Evolutionary conservation across 148 eudicot genomes (phyloP).

Genomic region (Drosera capensis): DNA sequence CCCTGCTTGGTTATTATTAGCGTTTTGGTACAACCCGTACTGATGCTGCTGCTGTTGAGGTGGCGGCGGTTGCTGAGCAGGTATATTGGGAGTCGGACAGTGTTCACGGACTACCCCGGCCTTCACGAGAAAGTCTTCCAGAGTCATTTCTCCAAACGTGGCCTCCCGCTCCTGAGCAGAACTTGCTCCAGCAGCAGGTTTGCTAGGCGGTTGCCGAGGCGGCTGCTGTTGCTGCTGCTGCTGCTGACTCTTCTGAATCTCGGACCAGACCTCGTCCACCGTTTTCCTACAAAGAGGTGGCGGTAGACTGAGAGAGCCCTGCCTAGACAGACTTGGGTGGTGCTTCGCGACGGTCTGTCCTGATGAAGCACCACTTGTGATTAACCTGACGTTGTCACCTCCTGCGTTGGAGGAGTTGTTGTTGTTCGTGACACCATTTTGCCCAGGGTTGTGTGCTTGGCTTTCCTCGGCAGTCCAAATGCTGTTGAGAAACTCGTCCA

Average conservation of each 20-base stretch:
- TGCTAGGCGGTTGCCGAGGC: background rate
- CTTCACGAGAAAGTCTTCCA: conserved; percentile 67
- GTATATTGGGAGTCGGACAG: background rate
- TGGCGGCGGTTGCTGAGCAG: conserved; percentile 9
- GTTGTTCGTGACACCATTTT: background rate
- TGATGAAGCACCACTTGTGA: conserved; percentile 1
- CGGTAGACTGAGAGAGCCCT: conserved; percentile 67
- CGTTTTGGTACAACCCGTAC: conserved; percentile 23
- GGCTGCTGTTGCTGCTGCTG: conserved; percentile 11
- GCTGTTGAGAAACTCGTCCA: conserved; percentile 91
- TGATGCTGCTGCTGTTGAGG: conserved; percentile 15
- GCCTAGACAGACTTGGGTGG: conserved; percentile 42
- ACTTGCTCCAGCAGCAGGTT: conserved; percentile 7
- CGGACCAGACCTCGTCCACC: conserved; percentile 89
- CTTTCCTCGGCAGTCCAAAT: conserved; percentile 91
- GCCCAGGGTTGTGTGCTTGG: conserved; percentile 12
- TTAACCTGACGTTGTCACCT: background rate
- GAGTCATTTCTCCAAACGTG: conserved; percentile 86
- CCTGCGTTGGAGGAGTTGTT: background rate
- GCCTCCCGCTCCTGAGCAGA: conserved; percentile 35
- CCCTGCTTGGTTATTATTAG: conserved; percentile 13
- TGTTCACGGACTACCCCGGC: conserved; percentile 84
- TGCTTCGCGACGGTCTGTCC: conserved; percentile 22
- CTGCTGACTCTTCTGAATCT: conserved; percentile 43
- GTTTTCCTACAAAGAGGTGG: conserved; percentile 56